Percentiles rank a stretch among this genome's conserved stretches.
phyloP scores from a whole-genome alignment of 2,329 filamentous ascomycete genomes.

The Aspergillus sp. region DNA sequence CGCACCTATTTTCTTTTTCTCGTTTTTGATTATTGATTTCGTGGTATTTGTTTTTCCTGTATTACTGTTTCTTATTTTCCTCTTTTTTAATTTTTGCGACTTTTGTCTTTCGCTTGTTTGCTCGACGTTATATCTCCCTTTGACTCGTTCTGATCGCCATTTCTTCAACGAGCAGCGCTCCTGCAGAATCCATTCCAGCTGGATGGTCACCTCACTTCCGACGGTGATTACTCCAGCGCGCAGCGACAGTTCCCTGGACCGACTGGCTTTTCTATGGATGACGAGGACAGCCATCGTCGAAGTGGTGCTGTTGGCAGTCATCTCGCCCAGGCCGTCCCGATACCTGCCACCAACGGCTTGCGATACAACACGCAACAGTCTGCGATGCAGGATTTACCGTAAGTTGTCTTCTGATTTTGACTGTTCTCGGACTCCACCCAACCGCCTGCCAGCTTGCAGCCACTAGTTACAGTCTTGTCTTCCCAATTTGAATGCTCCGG shows the following conservation, averaged over 20 bases:
- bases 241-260: constrained; percentile 36
- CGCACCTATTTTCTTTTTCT: constrained; percentile 16
- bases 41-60: constrained; percentile 13
- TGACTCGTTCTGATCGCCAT: constrained; percentile 23
- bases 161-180: constrained; percentile 28
- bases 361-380: constrained; percentile 54
- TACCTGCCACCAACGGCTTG: constrained; percentile 49
- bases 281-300: constrained; percentile 52
- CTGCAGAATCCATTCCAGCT: constrained; percentile 38
- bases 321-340: constrained; percentile 44
- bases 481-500: constrained; percentile 33
- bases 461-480: constrained; percentile 31
- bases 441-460: constrained; percentile 27
- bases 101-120: constrained; percentile 21
- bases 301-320: constrained; percentile 50
- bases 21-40: constrained; percentile 24
- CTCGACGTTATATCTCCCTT: constrained; percentile 17
- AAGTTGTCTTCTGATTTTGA: constrained; percentile 49
- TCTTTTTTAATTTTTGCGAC: background rate
- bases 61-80: constrained; percentile 21
- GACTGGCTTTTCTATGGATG: constrained; percentile 36
- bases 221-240: constrained; percentile 40
- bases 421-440: constrained; percentile 33
- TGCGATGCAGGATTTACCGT: constrained; percentile 54
- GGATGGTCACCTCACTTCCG: constrained; percentile 40